Base-by-base conservation (phyloP, 2,329 filamentous ascomycete species). In the Fusarium paranaense region DNA sequence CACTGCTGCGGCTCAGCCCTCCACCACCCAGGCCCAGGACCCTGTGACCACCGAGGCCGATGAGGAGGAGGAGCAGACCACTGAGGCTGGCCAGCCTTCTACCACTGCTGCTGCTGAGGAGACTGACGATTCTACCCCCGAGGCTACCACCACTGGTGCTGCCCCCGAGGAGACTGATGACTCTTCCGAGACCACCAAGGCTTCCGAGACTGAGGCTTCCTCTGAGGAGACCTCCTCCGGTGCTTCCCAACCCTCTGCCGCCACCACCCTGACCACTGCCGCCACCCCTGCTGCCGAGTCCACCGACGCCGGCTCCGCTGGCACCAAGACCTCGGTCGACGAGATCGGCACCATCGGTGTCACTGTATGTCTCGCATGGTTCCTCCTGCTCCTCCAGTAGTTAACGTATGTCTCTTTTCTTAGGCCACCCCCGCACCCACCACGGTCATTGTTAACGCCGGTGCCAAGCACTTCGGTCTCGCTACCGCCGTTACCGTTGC, bases 291-390 rank as follows among this genome's bases (percentile, higher is more conserved):
- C n/a, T 18, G 40, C 66, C 35, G 50, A 54, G 50, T 32, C 50
- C 50, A 58, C 56, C 35, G 56, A 57, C 14, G 54, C 54, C 33
- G 65, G 14, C 10, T 47, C 69, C 4, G 54, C 61, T 25, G 57
- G 45, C 37, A 56, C 62, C 6, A 52, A 50, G 25, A 67, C 72
- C 20, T 38, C 66, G 6, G 42, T 33, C 3, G 71, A 65, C 14
- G 47, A 65, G n/a, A 13, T 74, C 16, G 71, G 72, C 18, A 74
- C 71, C 18, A 27, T 72, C 20, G 71, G 69, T 10, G 42, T 64
- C 35, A 72, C 64, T 47, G 72, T 74, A 47, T 70, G 57, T 30
- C 16, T 57, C 8, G 20, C 13, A 25, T 61, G 20, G 25, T 3
- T 45, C 11, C 37, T 30, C 9, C 38, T 57, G n/a, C 13, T 62